Conservation (phyloP, 2,329 filamentous ascomycete genomes). For the Venturia nashicola region DNA sequence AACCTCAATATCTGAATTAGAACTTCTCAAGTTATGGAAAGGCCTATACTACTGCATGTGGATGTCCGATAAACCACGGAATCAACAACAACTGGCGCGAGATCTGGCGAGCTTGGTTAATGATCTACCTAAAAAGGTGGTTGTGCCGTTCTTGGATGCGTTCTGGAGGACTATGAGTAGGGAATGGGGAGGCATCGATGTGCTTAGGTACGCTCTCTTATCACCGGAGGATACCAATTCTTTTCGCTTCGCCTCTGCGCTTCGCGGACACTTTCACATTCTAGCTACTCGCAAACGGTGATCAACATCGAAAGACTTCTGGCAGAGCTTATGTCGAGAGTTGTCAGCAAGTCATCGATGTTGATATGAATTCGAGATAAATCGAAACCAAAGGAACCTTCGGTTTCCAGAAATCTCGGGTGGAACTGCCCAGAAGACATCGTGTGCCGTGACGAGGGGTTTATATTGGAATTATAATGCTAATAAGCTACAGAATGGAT, state of each 20-base stretch:
- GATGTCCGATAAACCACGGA: conserved; percentile 83
- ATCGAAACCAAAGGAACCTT: no score
- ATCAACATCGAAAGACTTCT: no score
- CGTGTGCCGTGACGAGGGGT: conserved; percentile 32
- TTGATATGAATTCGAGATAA: no score
- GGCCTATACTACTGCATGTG: conserved; percentile 87
- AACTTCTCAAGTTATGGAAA: conserved; percentile 85
- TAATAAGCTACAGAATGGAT: conserved; percentile 50
- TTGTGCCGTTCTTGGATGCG: conserved; percentile 32
- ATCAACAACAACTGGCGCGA: conserved; percentile 70
- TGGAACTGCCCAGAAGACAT: no score
- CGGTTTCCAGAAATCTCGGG: no score
- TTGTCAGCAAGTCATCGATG: no score
- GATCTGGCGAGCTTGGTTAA: conserved; percentile 63
- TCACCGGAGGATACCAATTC: no score
- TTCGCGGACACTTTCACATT: no score
- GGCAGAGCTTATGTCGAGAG: no score
- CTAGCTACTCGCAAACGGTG: no score
- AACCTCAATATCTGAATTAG: conserved; percentile 49
- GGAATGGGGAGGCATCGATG: conserved; percentile 40
- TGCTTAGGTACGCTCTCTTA: conserved; percentile 20
- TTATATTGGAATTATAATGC: conserved; percentile 31
- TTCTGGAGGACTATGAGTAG: conserved; percentile 41
- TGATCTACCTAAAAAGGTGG: conserved; percentile 36
- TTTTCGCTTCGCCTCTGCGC: no score